phyloP scores from a whole-genome alignment of 352 stramenopile genomes.

The Phytopythium delawarense region DNA sequence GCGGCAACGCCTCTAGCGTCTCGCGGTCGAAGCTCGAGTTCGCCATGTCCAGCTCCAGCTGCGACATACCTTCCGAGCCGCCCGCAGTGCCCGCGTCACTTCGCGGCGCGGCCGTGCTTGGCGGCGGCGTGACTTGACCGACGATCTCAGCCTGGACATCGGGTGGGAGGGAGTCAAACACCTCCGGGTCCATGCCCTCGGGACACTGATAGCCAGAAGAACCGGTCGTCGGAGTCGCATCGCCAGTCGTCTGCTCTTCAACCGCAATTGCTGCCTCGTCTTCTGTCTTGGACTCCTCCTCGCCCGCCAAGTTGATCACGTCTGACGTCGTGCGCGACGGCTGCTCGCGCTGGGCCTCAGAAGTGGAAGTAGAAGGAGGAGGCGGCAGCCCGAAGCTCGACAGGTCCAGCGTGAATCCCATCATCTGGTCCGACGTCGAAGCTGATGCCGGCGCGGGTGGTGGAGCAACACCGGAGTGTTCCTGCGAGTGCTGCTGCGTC shows the following conservation, averaged over 20 bases:
- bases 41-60: constrained; percentile 79
- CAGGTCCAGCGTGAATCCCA: constrained; percentile 85
- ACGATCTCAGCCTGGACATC: constrained; percentile 98
- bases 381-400: constrained; percentile 35
- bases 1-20: constrained; percentile 93
- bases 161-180: constrained; percentile 93
- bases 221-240: constrained; percentile 12
- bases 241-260: constrained; percentile 14
- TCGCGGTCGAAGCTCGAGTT: constrained; percentile 94
- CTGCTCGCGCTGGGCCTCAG: not conserved
- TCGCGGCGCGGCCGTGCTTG: constrained; percentile 17
- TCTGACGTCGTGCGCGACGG: not conserved
- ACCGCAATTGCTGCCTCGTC: constrained; percentile 19
- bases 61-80: constrained; percentile 62
- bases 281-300: constrained; percentile 24
- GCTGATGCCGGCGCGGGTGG: constrained; percentile 9
- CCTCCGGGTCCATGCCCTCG: constrained; percentile 95
- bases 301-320: constrained; percentile 10
- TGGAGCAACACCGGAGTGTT: constrained; percentile 2
- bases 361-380: not conserved
- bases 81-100: constrained; percentile 28
- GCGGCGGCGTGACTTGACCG: constrained; percentile 55
- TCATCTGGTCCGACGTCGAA: constrained; percentile 36
- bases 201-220: constrained; percentile 62
- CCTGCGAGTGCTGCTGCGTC: not conserved